Conservation (phyloP, 306 rosid species). For the Biancaea sappan region DNA sequence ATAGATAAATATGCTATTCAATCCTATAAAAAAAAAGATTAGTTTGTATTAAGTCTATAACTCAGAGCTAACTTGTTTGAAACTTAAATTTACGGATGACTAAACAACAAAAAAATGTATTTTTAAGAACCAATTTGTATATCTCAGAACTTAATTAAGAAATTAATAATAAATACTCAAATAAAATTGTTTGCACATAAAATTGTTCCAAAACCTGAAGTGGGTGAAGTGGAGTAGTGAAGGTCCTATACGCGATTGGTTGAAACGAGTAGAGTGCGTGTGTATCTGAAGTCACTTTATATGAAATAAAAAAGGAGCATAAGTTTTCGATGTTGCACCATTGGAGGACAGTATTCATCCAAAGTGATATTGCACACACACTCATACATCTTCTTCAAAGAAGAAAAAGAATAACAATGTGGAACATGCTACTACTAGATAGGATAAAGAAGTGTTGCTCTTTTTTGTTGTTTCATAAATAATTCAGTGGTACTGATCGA, state of each 20-base stretch:
- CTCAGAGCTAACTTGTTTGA: no score
- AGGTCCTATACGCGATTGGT: background rate
- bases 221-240: background rate
- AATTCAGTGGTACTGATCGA: background rate
- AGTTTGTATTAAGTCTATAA: no score
- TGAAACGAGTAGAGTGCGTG: constrained; percentile 19
- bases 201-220: background rate
- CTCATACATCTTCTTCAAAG: background rate
- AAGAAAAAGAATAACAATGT: background rate
- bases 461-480: background rate
- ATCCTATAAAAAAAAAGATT: no score
- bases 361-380: background rate
- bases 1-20: no score
- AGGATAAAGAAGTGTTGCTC: background rate
- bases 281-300: background rate
- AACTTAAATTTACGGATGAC: no score
- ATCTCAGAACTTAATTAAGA: no score
- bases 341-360: background rate
- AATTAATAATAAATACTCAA: no score
- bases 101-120: no score
- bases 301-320: background rate
- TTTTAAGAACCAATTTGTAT: no score
- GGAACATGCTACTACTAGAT: background rate
- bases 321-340: constrained; percentile 4
- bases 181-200: background rate